Evolutionary conservation across 768 basidiomycete species (phyloP).

Genomic region (Sarcomyxa edulis): DNA sequence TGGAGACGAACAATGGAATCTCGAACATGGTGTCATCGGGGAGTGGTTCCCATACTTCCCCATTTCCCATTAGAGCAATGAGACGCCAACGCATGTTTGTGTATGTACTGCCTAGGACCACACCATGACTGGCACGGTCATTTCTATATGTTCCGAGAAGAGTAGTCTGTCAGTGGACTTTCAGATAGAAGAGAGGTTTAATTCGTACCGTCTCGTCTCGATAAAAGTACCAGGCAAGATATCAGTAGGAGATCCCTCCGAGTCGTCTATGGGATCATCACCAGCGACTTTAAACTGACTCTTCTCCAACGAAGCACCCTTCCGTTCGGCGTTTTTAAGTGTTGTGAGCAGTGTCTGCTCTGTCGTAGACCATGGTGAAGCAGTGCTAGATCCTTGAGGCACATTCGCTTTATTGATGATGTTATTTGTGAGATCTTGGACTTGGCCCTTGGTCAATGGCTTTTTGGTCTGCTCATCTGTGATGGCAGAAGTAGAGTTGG

Average conservation of each 20-base stretch:
- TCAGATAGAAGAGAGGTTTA: too few species aligned
- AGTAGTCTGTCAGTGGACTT: neutral
- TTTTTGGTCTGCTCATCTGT: too few species aligned
- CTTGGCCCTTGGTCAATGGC: too few species aligned
- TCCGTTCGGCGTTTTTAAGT: conserved; percentile 8
- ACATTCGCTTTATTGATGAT: too few species aligned
- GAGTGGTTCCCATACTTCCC: conserved; percentile 46
- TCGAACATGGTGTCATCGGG: conserved; percentile 54
- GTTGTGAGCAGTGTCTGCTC: too few species aligned
- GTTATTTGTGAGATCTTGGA: too few species aligned
- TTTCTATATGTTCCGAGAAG: conserved; percentile 22
- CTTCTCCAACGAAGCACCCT: conserved; percentile 1
- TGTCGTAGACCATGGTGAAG: too few species aligned
- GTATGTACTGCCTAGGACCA: conserved; percentile 28
- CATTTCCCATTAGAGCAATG: conserved; percentile 31
- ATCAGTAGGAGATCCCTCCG: conserved; percentile 7
- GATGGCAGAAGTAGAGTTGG: too few species aligned
- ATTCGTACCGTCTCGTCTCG: conserved; percentile 50
- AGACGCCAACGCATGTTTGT: conserved; percentile 13
- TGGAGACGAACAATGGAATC: conserved; percentile 50
- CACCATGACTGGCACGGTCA: conserved; percentile 20
- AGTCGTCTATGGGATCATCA: conserved; percentile 12
- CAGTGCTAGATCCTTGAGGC: too few species aligned
- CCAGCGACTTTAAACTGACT: conserved; percentile 6
- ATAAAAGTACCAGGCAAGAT: conserved; percentile 44